Evolutionary conservation across 192 early-diverging fungal species (phyloP), one percentile per base, ranked within the genome.

Genomic region (Diversispora epigaea): DNA sequence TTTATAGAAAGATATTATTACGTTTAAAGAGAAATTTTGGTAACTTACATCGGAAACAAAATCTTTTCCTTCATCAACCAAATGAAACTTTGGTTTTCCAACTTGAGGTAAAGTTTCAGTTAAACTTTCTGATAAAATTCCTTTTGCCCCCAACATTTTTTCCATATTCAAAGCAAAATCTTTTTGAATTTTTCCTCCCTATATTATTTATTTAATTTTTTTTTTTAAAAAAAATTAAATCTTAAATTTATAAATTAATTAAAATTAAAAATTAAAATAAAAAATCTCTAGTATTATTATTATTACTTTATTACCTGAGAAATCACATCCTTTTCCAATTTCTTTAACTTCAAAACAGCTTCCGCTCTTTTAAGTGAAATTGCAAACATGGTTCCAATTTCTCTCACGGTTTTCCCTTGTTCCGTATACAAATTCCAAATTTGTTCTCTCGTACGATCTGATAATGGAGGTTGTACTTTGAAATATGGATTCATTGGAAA

Each of bases 401-500:
- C 73, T 14, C 91, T 87, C 44, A 92, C 90, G 8, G 93, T 92
- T 44, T 81, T 78, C 6, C 89, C 86, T 70, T 92, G 86, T 2
- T 78, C 77, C 43, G 77, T 74, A 80, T 91, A 95, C 45, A 83
- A 61, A 32, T 84, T 73, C 82, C 91, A 98, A 50, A 98, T 91
- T 52, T 88, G 82, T 77, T 90, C 87, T 65, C 91, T 90, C 12
- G 85, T 77, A 7, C 70, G 62, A 76, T 96, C 88, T 15, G 88
- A 79, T 17, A 96, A 76, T 5, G 96, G 96, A 40, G 92, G 81
- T 77, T 84, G 78, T 10, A 93, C 92, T 62, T 86, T 88, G 87
- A 95, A 98, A 54, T 84, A 79, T 14, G 93, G 95, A 79, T 98
- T 98, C 85, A 95, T 86, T 7, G 95, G 94, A 84, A 96, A 98